Conservation (phyloP, 2,329 filamentous ascomycete species). For the Stemphylium beticola region DNA sequence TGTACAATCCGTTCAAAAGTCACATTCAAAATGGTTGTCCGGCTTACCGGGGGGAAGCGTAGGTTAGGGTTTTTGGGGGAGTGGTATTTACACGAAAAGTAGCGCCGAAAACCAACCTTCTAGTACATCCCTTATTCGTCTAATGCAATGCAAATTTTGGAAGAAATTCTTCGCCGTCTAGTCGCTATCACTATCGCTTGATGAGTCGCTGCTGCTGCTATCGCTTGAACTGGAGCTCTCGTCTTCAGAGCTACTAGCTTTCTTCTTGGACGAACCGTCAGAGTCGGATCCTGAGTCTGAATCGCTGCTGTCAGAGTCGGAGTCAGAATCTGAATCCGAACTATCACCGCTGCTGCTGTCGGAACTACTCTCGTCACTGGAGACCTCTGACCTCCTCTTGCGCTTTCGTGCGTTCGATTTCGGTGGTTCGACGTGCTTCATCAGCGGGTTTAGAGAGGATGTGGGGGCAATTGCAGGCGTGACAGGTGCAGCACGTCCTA, state of each 20-base stretch:
- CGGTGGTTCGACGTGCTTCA: conserved; percentile 21
- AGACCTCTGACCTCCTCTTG: conserved; percentile 37
- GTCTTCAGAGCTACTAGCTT: conserved; percentile 12
- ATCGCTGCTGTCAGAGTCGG: conserved; percentile 12
- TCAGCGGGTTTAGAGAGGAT: conserved; percentile 22
- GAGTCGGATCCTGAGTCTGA: conserved; percentile 8
- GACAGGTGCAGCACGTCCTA: conserved; percentile 36
- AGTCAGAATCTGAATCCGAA: conserved; percentile 29
- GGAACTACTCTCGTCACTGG: conserved; percentile 44
- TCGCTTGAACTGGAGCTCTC: conserved; percentile 25
- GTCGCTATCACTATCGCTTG: conserved; percentile 18
- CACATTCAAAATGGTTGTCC: neutral
- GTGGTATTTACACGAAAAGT: neutral
- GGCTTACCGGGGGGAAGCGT: neutral
- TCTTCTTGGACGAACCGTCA: conserved; percentile 4
- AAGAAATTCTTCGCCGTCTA: conserved; percentile 1
- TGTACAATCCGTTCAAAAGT: neutral
- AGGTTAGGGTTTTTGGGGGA: neutral
- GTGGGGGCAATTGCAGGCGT: conserved; percentile 19
- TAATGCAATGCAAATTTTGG: neutral
- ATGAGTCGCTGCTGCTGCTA: conserved; percentile 11
- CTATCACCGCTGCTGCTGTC: conserved; percentile 40
- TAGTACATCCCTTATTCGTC: neutral
- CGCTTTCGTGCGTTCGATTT: conserved; percentile 30
- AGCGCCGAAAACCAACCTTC: neutral